Base-by-base conservation (phyloP, 108 stramenopile species). In the Skeletonema costatum region DNA sequence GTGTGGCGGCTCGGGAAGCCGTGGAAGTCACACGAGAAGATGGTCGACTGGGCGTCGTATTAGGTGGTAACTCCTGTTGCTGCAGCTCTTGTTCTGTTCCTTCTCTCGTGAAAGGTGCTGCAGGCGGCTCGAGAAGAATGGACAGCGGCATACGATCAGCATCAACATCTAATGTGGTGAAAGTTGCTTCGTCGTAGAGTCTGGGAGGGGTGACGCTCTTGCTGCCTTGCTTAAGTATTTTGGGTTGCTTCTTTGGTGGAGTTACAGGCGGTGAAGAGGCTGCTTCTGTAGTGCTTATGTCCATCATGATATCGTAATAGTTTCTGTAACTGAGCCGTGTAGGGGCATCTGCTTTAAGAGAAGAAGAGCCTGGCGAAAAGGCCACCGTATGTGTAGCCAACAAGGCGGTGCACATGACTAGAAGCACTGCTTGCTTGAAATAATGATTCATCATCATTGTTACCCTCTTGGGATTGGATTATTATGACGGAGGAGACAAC, bases 101-200 rank as follows among this genome's bases (percentile, higher is more conserved):
- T 42, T 13, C 2, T n/a, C 3, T n/a, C 16, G 38, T 50, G 12
- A 64, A 39, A 17, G 73, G 73, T 2, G 64, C 41, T 25, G 64
- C 73, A 25, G 73, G 73, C 12, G 73, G 73, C 14, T 64, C 63
- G 5, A 74, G 51, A n/a, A 75, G 65, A 16, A 41, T 56, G 53
- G 74, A 46, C 0, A 75, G 74, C 6, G 74, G 53, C 62, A 41
- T 64, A 1, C 74, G 74, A 56, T 75, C 66, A 11, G 56, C 64
- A 41, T 75, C 74, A 11, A 66, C 64, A 32, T 75, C 74, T 33
- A 63, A 21, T 33, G 6, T 17, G 50, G n/a, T 51, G 4, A 51
- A 51, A 42, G 41, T 13, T 13, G 41, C 41, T 42, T 42, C 41
- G 50, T 51, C 50, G 50, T 51, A 19, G n/a, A 51, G 50, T 19